phyloP scores from a whole-genome alignment of 129 eudicot species.

The Helianthus tuberosus region DNA sequence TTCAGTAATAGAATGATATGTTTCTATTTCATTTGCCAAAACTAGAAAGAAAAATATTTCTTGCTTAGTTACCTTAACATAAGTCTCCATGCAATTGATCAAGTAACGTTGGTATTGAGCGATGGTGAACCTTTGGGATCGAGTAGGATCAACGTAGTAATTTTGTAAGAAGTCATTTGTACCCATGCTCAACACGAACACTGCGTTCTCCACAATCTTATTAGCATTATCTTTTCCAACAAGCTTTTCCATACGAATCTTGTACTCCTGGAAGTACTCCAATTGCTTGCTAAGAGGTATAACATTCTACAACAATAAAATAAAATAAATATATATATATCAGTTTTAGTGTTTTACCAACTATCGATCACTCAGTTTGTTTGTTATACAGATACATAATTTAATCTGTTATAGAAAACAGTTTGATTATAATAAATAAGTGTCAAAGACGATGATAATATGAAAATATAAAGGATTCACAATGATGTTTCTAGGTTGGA shows the following conservation, averaged over 20 bases:
- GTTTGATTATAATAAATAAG: too few species aligned
- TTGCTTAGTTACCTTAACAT: slow-evolving; percentile 57
- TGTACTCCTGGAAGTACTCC: slow-evolving; percentile 58
- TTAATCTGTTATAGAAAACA: too few species aligned
- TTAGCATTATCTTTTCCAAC: slow-evolving; percentile 43
- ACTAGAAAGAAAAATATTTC: neutral
- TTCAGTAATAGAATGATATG: neutral
- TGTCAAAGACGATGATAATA: too few species aligned
- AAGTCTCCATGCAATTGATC: slow-evolving; percentile 45
- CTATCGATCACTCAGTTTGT: too few species aligned
- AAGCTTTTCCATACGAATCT: slow-evolving; percentile 40
- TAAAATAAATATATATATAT: too few species aligned
- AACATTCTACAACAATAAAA: slow-evolving; percentile 38
- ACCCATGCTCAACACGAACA: slow-evolving; percentile 56
- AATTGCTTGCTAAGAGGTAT: slow-evolving; percentile 60
- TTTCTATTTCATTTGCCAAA: neutral
- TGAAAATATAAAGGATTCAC: too few species aligned
- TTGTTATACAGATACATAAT: too few species aligned
- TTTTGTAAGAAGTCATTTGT: slow-evolving; percentile 71
- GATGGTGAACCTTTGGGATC: slow-evolving; percentile 47
- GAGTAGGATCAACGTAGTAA: slow-evolving; percentile 52
- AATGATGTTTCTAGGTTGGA: too few species aligned
- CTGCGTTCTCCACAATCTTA: slow-evolving; percentile 41
- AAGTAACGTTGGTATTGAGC: slow-evolving; percentile 57
- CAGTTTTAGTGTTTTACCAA: too few species aligned